Conservation (phyloP, 306 rosid species). For the Crataegus laevigata region DNA sequence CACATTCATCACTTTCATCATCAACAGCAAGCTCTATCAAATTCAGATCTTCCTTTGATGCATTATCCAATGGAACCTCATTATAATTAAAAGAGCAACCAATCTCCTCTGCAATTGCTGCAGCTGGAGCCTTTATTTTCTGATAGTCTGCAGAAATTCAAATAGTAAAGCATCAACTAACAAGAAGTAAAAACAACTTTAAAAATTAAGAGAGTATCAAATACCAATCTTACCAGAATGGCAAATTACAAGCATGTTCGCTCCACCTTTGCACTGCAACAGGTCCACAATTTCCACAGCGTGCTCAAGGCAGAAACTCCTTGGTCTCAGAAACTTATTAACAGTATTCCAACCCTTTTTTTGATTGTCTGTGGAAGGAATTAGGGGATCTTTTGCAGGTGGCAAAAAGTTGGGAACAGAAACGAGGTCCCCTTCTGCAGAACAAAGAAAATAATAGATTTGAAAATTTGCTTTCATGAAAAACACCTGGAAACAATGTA, state of each 20-base stretch:
- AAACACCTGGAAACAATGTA: not conserved
- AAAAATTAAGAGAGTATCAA: not conserved
- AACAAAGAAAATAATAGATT: conserved; percentile 20
- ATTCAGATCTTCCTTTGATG: conserved; percentile 70
- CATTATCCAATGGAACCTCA: conserved; percentile 65
- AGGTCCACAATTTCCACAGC: conserved; percentile 72
- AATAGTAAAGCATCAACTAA: conserved; percentile 5
- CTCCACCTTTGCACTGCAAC: conserved; percentile 86
- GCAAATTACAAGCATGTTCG: conserved; percentile 74
- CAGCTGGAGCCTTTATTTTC: conserved; percentile 86
- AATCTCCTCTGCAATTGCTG: conserved; percentile 78
- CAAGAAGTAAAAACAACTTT: not conserved
- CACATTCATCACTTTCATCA: conserved; percentile 48
- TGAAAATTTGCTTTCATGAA: not conserved
- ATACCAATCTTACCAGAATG: conserved; percentile 70
- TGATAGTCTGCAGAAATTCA: conserved; percentile 63
- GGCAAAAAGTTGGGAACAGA: conserved; percentile 35
- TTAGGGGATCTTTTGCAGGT: conserved; percentile 25
- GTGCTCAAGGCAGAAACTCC: conserved; percentile 92
- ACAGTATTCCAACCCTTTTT: conserved; percentile 46
- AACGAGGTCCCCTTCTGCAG: conserved; percentile 49
- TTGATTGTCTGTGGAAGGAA: conserved; percentile 30
- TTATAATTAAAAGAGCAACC: conserved; percentile 55
- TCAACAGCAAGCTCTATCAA: conserved; percentile 87
- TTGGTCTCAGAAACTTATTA: conserved; percentile 65